Evolutionary conservation across 2,329 filamentous ascomycete species (phyloP), one percentile per base, ranked within the genome.

Genomic region (Microcyclospora tardicrescens): DNA sequence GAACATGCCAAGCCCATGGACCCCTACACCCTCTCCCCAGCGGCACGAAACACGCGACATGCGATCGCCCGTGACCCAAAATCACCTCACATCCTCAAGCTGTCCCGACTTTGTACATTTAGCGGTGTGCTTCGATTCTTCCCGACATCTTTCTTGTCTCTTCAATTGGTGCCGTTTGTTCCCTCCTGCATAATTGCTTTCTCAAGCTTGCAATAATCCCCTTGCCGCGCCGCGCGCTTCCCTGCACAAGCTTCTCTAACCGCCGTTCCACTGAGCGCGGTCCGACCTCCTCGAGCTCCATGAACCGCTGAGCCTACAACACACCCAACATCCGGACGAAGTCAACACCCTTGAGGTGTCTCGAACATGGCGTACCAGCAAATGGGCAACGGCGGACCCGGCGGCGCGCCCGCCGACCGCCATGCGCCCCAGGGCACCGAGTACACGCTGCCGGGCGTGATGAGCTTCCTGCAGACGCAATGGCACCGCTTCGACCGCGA

Each of bases 401-500:
- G 63, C 37, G 67, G 66, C 38, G 65, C 63, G 41, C 58, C 53
- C 43, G 63, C 57, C 43, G 66, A 68, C 43, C 61, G 65, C 38
- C 61, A 61, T 60, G 66, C 56, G 43, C 60, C 75, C 62, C 59
- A 72, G 52, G 79, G 77, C 43, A 82, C 79, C 3, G 79, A 82
- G 57, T 83, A 83, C 57, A 82, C 79, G 40, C 59, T 83, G 48
- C 79, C 82, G 67, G 84, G 91, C 58, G 91, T 98, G 29, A 98
- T 98, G 91, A 87, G 91, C 63, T 98, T 98, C 61, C 77, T 98
- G 30, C 91, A 98, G 66, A 91, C 91, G 35, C 89, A 98, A 74
- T 98, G 91, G 91, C 91, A 98, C 64, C 81, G 85, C 51, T 89
- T 98, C 62, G 91, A 98, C 65, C 83, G 91, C 64, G 91, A 95